These are phyloP conservation scores for Blastobotrys raffinosifermentans DNA, from an alignment of 1,139 yeast genomes.

Conservation along the genomic window DNA sequence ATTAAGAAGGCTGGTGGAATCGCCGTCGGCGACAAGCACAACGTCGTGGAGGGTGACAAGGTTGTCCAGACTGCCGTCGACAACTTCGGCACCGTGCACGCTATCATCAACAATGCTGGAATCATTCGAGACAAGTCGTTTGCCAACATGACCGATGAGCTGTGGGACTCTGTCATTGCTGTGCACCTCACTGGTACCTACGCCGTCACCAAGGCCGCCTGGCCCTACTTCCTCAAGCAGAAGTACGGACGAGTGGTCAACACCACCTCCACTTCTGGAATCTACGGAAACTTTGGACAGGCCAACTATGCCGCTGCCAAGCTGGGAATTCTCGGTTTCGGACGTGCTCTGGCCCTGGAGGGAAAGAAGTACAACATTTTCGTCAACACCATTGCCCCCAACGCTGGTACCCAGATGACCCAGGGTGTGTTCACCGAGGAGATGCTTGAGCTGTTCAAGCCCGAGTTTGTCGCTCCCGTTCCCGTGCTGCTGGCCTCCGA, in stretches of 20 bases:
- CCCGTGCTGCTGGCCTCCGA: conserved; percentile 73
- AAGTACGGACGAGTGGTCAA: conserved; percentile 78
- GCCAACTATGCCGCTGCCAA: conserved; percentile 90
- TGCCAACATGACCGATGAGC: conserved; percentile 72
- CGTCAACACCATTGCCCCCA: conserved; percentile 88
- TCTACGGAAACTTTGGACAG: conserved; percentile 96
- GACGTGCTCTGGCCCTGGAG: conserved; percentile 83
- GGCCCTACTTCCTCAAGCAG: conserved; percentile 83
- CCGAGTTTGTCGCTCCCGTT: conserved; percentile 87
- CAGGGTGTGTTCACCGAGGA: conserved; percentile 79
- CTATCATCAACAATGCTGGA: conserved; percentile 90
- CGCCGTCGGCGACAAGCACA: conserved; percentile 88
- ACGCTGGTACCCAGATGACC: conserved; percentile 98
- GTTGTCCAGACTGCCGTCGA: conserved; percentile 75
- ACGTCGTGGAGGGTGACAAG: conserved; percentile 67
- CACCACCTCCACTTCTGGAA: conserved; percentile 92
- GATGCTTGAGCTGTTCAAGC: conserved; percentile 71
- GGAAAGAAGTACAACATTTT: conserved; percentile 74
- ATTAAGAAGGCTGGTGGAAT: conserved; percentile 69
- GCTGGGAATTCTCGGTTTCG: conserved; percentile 78
- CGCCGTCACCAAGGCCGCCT: conserved; percentile 80
- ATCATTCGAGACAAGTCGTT: conserved; percentile 88
- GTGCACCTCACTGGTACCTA: conserved; percentile 83
- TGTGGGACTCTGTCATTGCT: conserved; percentile 76
- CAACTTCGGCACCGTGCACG: conserved; percentile 78